Base-by-base conservation (phyloP, 2,329 filamentous ascomycete species). In the Aspergillus vadensis region DNA sequence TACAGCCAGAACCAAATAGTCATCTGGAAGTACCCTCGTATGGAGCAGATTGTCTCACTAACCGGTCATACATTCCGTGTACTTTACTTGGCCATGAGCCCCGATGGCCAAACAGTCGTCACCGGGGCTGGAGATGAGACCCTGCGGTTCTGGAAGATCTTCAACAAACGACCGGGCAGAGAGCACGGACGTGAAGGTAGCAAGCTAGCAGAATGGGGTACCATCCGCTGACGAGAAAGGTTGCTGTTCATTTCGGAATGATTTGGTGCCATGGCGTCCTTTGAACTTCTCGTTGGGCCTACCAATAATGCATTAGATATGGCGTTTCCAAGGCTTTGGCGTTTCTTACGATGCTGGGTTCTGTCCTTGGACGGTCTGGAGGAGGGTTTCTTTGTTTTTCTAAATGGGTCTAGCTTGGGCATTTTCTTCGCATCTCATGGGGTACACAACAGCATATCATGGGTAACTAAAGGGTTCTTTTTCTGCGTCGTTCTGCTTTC, bases 1-100 rank as follows among this genome's bases (percentile, higher is more conserved):
- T 99, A 97, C 80, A 94, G 90, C 68, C 95, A 99, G 74, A 97
- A 99, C 75, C 95, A 98, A 76, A 97, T 99, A 69, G 94, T 98
- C 39, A 92, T 99, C 58, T 99, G 95, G 95, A 99, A 99, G 73
- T 99, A 99, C 73, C 95, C 95, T 1, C 93, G 90, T 67, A 98
- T 99, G 95, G 92, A 92, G 52, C 95, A 98, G 75, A 92, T 99
- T 8, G 94, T 92, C 43, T 96, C 91, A 67, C 82, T 99, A 49
- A 99, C 95, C 0, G 95, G 95, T 0, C 95, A 99, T 76, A 99
- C 95, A 1, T 98, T 96, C 77, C 90, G 95, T 71, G 95, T 99
- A 12, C 83, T 99, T 3, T 99, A 98, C 75, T 83, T 99, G 55
- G 93, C 93, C 32, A 98, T 98, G 92, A 97, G 93, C 72, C 95